Base-by-base conservation (phyloP, 2,329 filamentous ascomycete genomes). In the Alternaria sp. region DNA sequence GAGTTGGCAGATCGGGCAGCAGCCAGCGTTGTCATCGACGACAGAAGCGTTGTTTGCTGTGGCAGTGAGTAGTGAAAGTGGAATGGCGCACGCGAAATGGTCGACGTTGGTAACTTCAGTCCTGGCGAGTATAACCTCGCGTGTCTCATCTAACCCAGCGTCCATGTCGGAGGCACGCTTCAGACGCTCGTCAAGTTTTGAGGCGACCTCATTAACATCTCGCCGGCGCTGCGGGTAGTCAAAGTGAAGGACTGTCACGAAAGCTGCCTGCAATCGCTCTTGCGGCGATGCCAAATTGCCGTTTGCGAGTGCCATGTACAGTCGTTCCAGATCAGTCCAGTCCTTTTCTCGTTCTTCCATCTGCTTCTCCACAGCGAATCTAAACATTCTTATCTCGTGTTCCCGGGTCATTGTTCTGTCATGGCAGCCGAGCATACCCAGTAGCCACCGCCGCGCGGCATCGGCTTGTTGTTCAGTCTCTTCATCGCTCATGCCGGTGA, bases 1-100 rank as follows among this genome's bases (percentile, higher is more conserved):
- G 26, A 69, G 61, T n/a, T 68, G 73, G 49, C 73, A 75, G 13
- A 75, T 61, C 0, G 68, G 63, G 55, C 63, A 67, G n/a, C 57
- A 58, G 13, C 61, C 59, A 12, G 63, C 63, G n/a, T 66, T 67
- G 3, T 72, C 66, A 9, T 60, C 54, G 7, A 58, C 4, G 6
- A 54, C 50, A 19, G 46, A 52, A 8, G 46, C 2, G 19, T 50
- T 50, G 3, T 50, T 36, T 5, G 50, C 19, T 11, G 49, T 40
- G 19, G 19, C 10, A 26, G 19, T 43, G 30, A 71, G 51, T 11
- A 19, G 46, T 10, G 67, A 46, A 1, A 72, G 56, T 2, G 68
- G 65, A 19, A 71, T 47, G 5, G 69, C 70, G 52, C 70, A 74
- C 4, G 73, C 70, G 49, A 75, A 74, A 13, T 62, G 57, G 49